Percentiles rank a stretch among this genome's conserved stretches.
These are phyloP conservation scores for Batkoa obscura DNA, from an alignment of 371 early-diverging fungal species.

Conservation along the genomic window DNA sequence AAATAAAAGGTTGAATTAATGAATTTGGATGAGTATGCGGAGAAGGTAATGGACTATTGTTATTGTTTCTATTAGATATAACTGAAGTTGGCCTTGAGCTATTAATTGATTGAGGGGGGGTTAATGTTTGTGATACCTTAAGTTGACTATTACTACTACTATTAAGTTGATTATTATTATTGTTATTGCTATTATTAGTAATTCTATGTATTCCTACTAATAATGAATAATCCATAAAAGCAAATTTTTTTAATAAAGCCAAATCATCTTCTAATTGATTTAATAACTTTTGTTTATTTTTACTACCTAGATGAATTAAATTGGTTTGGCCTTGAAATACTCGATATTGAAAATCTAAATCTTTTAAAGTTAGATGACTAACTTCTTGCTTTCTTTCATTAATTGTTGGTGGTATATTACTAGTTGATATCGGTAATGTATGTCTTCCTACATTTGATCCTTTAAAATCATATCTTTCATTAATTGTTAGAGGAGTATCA, in stretches of 20 bases:
- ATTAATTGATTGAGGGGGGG: background rate
- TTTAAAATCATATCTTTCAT: constrained; percentile 29
- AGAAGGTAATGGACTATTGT: constrained; percentile 2
- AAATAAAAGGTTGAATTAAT: constrained; percentile 4
- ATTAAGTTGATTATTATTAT: no score
- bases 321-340: constrained; percentile 15
- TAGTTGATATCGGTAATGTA: constrained; percentile 10
- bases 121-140: background rate
- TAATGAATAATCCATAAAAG: constrained; percentile 33
- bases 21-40: background rate
- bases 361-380: constrained; percentile 24
- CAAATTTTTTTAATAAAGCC: constrained; percentile 19
- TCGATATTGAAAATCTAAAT: constrained; percentile 28
- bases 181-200: background rate
- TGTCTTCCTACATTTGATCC: constrained; percentile 30
- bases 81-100: background rate
- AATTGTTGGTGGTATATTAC: background rate
- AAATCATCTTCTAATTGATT: constrained; percentile 22
- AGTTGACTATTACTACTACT: no score
- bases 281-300: constrained; percentile 14
- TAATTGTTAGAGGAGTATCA: constrained; percentile 22
- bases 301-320: constrained; percentile 17
- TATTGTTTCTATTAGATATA: background rate
- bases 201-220: constrained; percentile 5
- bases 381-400: constrained; percentile 10